Percentiles rank a stretch among this genome's conserved stretches.
These are phyloP conservation scores for Ceratopteris richardii DNA, from an alignment of 75 land plant genomes.

Conservation along the genomic window DNA sequence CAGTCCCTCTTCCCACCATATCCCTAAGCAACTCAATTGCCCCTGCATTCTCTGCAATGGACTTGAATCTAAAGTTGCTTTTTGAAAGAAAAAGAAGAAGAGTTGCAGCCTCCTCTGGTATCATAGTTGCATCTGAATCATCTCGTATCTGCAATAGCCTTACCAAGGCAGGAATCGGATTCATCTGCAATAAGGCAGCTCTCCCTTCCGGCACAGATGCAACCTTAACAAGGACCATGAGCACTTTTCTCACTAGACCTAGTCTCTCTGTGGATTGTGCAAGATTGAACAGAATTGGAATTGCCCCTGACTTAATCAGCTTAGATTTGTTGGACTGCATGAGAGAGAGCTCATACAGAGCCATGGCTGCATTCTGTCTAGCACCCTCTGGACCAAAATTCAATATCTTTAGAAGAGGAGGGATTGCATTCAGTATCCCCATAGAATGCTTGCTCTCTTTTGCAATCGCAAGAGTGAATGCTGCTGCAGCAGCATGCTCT, in stretches of 20 bases:
- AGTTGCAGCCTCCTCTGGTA: slow-evolving; percentile 62
- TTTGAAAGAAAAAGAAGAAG: slow-evolving; percentile 50
- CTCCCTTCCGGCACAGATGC: slow-evolving; percentile 58
- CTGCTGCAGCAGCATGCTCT: background rate
- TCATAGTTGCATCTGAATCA: slow-evolving; percentile 21
- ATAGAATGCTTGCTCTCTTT: slow-evolving; percentile 63
- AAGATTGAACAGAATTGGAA: too few species aligned
- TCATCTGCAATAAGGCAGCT: slow-evolving; percentile 50
- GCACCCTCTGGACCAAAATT: slow-evolving; percentile 21
- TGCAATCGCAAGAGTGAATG: too few species aligned
- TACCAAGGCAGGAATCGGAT: slow-evolving; percentile 33
- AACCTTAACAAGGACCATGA: too few species aligned
- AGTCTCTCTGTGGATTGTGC: too few species aligned
- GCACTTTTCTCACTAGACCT: too few species aligned
- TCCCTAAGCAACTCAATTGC: background rate
- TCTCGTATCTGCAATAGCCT: too few species aligned
- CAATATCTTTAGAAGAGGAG: slow-evolving; percentile 54
- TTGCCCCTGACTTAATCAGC: too few species aligned
- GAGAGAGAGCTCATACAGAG: too few species aligned
- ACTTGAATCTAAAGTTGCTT: slow-evolving; percentile 53
- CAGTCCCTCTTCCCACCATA: slow-evolving; percentile 38
- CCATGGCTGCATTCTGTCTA: too few species aligned
- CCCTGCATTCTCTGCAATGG: background rate
- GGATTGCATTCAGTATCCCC: slow-evolving; percentile 70
- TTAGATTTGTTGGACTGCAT: too few species aligned